Percentiles rank a stretch among this genome's conserved stretches.
phyloP scores from a whole-genome alignment of 306 rosid species.

The Rosa persica region DNA sequence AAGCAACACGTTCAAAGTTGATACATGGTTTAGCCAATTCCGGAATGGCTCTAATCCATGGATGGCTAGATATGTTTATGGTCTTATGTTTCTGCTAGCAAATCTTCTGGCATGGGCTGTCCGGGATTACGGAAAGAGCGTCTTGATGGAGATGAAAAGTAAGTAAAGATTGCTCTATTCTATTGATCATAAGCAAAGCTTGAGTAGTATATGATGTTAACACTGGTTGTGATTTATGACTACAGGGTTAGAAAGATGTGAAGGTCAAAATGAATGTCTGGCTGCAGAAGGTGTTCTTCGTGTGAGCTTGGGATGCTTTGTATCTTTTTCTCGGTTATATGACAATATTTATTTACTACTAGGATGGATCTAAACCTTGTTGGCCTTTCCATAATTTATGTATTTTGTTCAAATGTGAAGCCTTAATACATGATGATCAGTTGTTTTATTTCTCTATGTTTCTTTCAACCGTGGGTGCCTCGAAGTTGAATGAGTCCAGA shows the following conservation, averaged over 20 bases:
- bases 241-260: slow-evolving; percentile 74
- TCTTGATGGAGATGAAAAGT: slow-evolving; percentile 68
- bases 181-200: too few relatives aligned
- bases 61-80: slow-evolving; percentile 97
- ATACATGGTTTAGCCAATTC: slow-evolving; percentile 70
- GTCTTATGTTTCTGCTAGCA: slow-evolving; percentile 62
- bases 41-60: slow-evolving; percentile 80
- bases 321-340: slow-evolving; percentile 56
- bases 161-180: slow-evolving; percentile 15
- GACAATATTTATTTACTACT: neutral
- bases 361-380: neutral
- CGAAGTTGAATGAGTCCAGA: slow-evolving; percentile 58
- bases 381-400: neutral
- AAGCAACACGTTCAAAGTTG: slow-evolving; percentile 21
- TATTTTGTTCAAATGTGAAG: slow-evolving; percentile 17
- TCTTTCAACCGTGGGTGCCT: slow-evolving; percentile 71
- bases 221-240: neutral
- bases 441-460: slow-evolving; percentile 77
- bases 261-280: slow-evolving; percentile 63
- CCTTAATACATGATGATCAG: slow-evolving; percentile 65
- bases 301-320: slow-evolving; percentile 95
- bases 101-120: slow-evolving; percentile 90
- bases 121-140: slow-evolving; percentile 64
- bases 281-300: slow-evolving; percentile 94
- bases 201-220: slow-evolving; percentile 5